Percentiles rank a stretch among this genome's conserved stretches.
Conservation (phyloP, 441 rosid species). For the Corymbia calophylla region DNA sequence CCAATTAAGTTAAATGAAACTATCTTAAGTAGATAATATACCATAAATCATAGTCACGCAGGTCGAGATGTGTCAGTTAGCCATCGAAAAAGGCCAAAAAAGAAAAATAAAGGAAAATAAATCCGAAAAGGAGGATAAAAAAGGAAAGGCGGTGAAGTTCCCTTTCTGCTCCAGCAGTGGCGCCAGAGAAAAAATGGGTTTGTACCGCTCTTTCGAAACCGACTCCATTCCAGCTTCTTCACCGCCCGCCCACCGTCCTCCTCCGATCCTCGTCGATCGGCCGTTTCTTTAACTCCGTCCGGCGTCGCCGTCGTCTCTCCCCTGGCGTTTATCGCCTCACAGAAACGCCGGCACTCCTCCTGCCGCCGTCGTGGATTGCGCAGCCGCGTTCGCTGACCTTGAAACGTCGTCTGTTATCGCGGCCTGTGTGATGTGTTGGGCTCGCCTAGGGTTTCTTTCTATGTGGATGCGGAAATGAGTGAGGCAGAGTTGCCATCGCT, state of each 20-base stretch:
- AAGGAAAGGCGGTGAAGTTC: not conserved
- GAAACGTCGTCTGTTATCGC: not conserved
- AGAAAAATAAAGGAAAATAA: too few species aligned
- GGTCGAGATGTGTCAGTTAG: too few species aligned
- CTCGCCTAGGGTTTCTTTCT: too few species aligned
- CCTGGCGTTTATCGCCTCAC: not conserved
- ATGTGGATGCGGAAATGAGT: too few species aligned
- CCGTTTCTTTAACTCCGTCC: not conserved
- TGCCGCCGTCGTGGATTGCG: accelerated
- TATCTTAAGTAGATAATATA: too few species aligned
- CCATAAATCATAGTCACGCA: not conserved
- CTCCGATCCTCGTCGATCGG: accelerated
- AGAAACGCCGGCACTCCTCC: accelerated
- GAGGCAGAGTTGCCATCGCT: not conserved
- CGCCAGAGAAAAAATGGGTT: not conserved
- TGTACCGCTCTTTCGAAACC: too few species aligned
- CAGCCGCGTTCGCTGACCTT: not conserved
- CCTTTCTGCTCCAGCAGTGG: not conserved
- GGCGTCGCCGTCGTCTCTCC: accelerated
- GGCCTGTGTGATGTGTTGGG: not conserved
- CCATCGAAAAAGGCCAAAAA: too few species aligned
- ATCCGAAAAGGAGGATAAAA: not conserved
- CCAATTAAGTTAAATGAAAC: not conserved
- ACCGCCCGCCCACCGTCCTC: not conserved
- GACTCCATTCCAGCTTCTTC: not conserved